Conservation (phyloP, 1,284 basidiomycete genomes). For the Trichosporon asahii region DNA sequence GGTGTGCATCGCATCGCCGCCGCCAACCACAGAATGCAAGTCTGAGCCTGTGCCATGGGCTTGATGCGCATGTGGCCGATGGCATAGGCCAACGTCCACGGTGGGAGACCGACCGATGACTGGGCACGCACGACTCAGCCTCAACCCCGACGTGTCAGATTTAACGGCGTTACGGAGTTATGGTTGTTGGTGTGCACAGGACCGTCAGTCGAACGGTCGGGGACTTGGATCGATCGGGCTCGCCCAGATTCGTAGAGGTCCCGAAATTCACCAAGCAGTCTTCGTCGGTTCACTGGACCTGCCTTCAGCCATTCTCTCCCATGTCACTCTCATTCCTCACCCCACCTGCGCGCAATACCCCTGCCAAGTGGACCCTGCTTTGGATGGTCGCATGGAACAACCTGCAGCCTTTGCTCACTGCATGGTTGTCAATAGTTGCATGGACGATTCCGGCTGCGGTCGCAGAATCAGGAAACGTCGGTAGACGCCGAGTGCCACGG, state of each 20-base stretch:
- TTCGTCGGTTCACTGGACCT: background rate
- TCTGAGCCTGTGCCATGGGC: background rate
- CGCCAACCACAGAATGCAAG: background rate
- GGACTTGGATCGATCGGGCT: background rate
- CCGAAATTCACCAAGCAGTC: conserved; percentile 1
- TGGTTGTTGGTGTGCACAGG: background rate
- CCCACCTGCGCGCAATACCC: background rate
- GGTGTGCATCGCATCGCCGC: conserved; percentile 1
- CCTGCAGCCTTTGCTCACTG: no score
- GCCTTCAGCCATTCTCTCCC: background rate
- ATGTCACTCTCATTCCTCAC: background rate
- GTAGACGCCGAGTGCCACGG: conserved; percentile 2
- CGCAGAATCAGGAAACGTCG: background rate
- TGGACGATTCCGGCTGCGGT: background rate
- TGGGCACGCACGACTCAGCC: background rate
- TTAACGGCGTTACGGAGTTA: conserved; percentile 9
- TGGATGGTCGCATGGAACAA: no score
- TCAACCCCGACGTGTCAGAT: background rate
- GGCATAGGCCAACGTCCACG: background rate
- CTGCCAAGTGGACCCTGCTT: background rate
- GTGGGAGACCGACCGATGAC: background rate
- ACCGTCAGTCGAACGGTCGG: background rate
- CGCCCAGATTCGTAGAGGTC: background rate
- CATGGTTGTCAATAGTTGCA: no score
- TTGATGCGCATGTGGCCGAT: background rate